Evolutionary conservation across 1,284 basidiomycete species (phyloP).

Genomic region (Cryptococcus sp.): DNA sequence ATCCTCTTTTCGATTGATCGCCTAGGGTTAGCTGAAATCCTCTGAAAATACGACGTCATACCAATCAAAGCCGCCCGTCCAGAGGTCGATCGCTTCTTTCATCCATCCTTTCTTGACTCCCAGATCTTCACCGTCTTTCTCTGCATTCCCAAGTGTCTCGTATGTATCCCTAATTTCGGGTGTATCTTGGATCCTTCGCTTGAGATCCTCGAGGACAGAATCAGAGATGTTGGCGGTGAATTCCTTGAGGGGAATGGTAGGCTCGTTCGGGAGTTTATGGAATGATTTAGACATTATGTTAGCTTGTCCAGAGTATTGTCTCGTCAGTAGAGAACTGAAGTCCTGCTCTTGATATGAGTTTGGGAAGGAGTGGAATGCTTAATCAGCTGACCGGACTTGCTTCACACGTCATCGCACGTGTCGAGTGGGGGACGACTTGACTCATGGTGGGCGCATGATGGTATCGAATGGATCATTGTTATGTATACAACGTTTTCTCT

Average conservation of each 20-base stretch:
- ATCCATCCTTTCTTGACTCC: constrained; percentile 27
- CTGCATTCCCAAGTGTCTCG: background rate
- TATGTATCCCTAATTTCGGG: background rate
- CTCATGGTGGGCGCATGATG: too few species aligned
- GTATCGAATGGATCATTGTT: too few species aligned
- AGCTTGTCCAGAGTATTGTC: too few species aligned
- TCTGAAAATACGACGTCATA: constrained; percentile 7
- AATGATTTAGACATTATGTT: constrained; percentile 36
- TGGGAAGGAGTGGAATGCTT: too few species aligned
- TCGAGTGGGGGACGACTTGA: too few species aligned
- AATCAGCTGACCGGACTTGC: too few species aligned
- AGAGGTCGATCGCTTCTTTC: constrained; percentile 15
- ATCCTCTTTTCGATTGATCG: constrained; percentile 24
- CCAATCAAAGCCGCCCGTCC: constrained; percentile 28
- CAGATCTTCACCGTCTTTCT: constrained; percentile 7
- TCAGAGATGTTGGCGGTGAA: constrained; percentile 12
- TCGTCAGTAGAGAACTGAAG: too few species aligned
- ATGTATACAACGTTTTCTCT: too few species aligned
- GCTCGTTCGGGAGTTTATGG: constrained; percentile 20
- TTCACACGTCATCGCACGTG: too few species aligned
- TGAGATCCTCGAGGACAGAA: background rate
- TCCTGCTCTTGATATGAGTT: too few species aligned
- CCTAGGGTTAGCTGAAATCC: constrained; percentile 6
- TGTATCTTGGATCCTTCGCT: background rate
- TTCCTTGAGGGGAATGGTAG: constrained; percentile 26